Base-by-base conservation (phyloP, 805 yeast species). In the Yarrowia yakushimensis region DNA sequence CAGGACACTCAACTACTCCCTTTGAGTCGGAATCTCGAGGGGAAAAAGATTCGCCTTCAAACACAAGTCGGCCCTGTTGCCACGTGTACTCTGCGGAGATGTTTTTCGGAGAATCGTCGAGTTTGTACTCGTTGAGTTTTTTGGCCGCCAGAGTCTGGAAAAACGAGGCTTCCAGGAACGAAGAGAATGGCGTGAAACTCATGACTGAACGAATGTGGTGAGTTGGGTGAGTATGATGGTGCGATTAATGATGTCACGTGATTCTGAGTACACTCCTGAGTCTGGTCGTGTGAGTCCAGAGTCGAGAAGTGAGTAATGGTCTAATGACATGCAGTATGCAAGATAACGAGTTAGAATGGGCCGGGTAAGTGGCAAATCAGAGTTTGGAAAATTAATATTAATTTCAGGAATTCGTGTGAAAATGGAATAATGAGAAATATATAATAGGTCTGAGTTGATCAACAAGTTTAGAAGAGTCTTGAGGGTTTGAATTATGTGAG, bases 151-250 rank as follows among this genome's bases (percentile, higher is more conserved):
- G 79, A 66, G 81, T 81, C 42, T 87, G 85, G 76, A 93, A 94
- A 73, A 94, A 94, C 0, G 96, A 82, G 0, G 97, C 84, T 69
- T 93, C 97, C 22, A 88, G 85, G 71, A 87, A 88, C 2, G 96
- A 86, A 63, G 82, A 85, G 20, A 85, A 72, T 0, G 88, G 81
- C 1, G 81, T 74, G 67, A 77, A 83, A 60, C 74, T 33, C 59
- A 52, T 52, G 18, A 10, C 1, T 4, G 7, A 31, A 13, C 34
- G 34, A 31, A 8, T 10, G 54, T 45, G 36, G n/a, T n/a, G n/a
- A n/a, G n/a, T n/a, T 30, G 33, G n/a, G 27, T 25, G 33, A 27
- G 23, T 27, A 43, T 11, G 17, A 7, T 13, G 4, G 4, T 3
- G 18, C 22, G 13, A 18, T 1, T 25, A 9, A 4, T 23, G 37